Evolutionary conservation across 106 monocot species (phyloP), one percentile per base, ranked within the genome.

Genomic region (Ottelia alismoides): DNA sequence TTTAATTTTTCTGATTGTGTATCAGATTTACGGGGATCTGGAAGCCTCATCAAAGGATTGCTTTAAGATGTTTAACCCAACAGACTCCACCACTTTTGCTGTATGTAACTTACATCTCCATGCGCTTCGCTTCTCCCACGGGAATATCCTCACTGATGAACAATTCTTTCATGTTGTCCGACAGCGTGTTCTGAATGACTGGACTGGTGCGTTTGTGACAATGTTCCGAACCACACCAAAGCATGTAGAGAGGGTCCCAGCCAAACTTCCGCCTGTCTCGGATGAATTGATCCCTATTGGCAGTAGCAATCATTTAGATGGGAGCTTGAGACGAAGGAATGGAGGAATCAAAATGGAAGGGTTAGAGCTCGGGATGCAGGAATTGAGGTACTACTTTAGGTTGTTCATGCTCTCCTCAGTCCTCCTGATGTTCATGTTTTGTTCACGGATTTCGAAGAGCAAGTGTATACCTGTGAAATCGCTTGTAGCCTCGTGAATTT

Each of bases 11-110:
- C n/a, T 31, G 11, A n/a, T 31, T 70, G 40, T 47, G 55, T 22
- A 59, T 18, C 70, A 91, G 91, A 85, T 91, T 50, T 91, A 91
- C 71, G 91, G 91, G 22, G 81, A 91, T 25, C 6, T 31, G 18
- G 58, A 58, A 30, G 85, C 78, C 4, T 59, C 85, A 45, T 43
- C 77, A 0, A 81, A 70, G 25, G 91, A 91, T 55, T 91, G 91
- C 50, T 85, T 91, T 57, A 78, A 68, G 52, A 91, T 91, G 91
- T 91, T 91, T 68, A 85, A 91, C 70, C 91, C 91, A 20, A 45
- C 68, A 11, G 81, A 91, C 66, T 49, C 66, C 20, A 51, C 30
- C 16, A 70, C 69, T 16, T 91, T 81, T 64, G 55, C 70, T 31
- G 91, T 91, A 81, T 6, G 73, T 17, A 51, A n/a, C n/a, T n/a